Percentiles rank a stretch among this genome's conserved stretches.
phyloP scores from a whole-genome alignment of 2,329 filamentous ascomycete genomes.

The Xylariaceae sp. region DNA sequence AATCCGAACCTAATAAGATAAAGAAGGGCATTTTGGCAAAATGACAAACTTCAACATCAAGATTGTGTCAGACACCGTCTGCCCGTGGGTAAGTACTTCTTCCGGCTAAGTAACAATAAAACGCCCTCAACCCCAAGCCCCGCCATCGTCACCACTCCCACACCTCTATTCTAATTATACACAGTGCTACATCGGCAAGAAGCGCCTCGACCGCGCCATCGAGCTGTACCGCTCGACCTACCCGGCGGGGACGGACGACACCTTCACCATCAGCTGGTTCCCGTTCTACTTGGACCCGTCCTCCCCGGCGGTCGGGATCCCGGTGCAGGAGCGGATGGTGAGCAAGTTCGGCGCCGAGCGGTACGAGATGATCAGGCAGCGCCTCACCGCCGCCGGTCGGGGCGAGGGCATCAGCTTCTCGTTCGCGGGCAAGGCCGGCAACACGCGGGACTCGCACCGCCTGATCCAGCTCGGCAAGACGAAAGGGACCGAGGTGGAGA shows the following conservation, averaged over 20 bases:
- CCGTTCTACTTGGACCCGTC: conserved; percentile 77
- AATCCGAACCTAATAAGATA: no score
- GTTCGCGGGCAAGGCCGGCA: conserved; percentile 65
- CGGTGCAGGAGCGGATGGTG: conserved; percentile 47
- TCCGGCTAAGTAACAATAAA: no score
- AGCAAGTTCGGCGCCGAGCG: conserved; percentile 62
- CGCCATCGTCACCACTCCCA: no score
- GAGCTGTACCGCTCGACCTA: conserved; percentile 56
- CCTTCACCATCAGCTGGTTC: conserved; percentile 67
- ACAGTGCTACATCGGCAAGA: conserved; percentile 74
- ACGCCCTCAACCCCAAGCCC: no score
- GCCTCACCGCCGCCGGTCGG: conserved; percentile 53
- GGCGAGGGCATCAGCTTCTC: conserved; percentile 68
- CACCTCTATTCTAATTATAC: conserved; percentile 20
- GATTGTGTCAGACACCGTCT: conserved; percentile 76
- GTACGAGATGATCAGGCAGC: conserved; percentile 49
- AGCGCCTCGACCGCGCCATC: conserved; percentile 69
- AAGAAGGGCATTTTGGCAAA: conserved; percentile 2
- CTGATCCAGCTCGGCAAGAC: conserved; percentile 63
- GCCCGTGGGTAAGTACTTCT: conserved; percentile 50
- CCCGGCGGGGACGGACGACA: conserved; percentile 55
- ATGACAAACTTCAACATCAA: conserved; percentile 76
- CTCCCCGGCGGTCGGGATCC: conserved; percentile 42
- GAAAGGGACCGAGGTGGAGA: conserved; percentile 45
- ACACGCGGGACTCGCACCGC: conserved; percentile 74